Evolutionary conservation across 192 early-diverging fungal genomes (phyloP).

Genomic region (Gaertneriomyces semiglobifer): DNA sequence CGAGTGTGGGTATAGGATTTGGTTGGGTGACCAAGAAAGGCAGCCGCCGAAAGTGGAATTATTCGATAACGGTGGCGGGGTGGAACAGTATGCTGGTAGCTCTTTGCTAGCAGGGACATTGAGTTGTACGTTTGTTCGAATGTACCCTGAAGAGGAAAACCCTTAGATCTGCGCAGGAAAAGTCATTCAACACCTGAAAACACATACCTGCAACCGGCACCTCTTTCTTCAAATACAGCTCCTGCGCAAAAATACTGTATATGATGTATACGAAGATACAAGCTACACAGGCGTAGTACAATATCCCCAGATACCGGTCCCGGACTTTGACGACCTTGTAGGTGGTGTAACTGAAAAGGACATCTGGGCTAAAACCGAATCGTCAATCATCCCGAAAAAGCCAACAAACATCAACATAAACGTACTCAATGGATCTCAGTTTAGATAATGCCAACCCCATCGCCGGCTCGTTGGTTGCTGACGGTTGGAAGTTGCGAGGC

Average conservation of each 20-base stretch:
- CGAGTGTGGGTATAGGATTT: conserved; percentile 29
- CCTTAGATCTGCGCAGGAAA: background rate
- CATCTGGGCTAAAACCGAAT: background rate
- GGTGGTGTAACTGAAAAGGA: conserved; percentile 17
- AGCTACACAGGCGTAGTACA: conserved; percentile 19
- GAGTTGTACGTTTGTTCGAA: conserved; percentile 24
- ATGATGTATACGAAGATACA: conserved; percentile 40
- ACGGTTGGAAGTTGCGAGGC: too few relatives aligned
- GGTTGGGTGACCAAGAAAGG: conserved; percentile 26
- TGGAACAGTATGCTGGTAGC: conserved; percentile 28
- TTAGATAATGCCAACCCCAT: too few relatives aligned
- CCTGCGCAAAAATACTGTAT: conserved; percentile 28
- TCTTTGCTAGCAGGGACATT: background rate
- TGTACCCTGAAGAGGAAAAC: background rate
- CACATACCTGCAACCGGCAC: conserved; percentile 32
- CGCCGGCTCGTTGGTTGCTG: too few relatives aligned
- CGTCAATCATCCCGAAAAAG: background rate
- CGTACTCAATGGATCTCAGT: too few relatives aligned
- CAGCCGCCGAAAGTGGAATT: conserved; percentile 23
- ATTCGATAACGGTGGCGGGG: conserved; percentile 6
- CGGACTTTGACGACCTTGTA: conserved; percentile 28
- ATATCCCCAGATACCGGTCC: conserved; percentile 22
- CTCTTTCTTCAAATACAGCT: conserved; percentile 31
- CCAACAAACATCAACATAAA: too few relatives aligned
- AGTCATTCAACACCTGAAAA: too few relatives aligned